Base-by-base conservation (phyloP, 106 monocot species). In the Platanthera guangdongensis region DNA sequence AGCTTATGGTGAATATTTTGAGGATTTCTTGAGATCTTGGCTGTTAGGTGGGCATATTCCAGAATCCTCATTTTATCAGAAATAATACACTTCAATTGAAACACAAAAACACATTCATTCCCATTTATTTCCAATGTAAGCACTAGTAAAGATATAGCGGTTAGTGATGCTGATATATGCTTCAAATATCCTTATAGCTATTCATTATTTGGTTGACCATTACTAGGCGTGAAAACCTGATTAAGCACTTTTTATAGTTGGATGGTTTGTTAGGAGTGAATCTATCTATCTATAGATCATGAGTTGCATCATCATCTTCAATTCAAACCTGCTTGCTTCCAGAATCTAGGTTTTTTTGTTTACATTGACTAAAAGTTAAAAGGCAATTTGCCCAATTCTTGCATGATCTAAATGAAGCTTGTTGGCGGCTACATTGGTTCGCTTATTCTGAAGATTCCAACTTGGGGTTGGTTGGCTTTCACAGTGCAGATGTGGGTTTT, bases 391-490 rank as follows among this genome's bases (percentile, higher is more conserved):
- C 48, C 75, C 65, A 74, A 67, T 84, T 76, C 70, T 75, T 85
- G 85, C 76, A 82, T 85, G 71, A 81, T 81, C 79, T 78, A 71
- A 79, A 57, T 76, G 71, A 76, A 75, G 83, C 83, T 85, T 87
- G 87, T 78, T 86, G 80, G 82, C 81, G 72, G 78, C 79, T 85
- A 62, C 82, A 80, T 79, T 88, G 81, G 64, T 85, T 86, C 87
- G 72, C 85, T 87, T 83, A 80, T 89, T 64, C 68, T 91, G 75
- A 87, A 94, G 87, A 77, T 84, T 82, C 87, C 88, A 87, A 82
- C 82, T 89, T 86, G 85, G 85, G 77, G 80, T 80, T 90, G 87
- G 90, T 87, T 87, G 87, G 83, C 78, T 89, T 88, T 88, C 88
- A 78, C 79, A 87, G 80, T 94, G 94, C 90, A 94, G 90, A 94